phyloP scores from a whole-genome alignment of 2,329 filamentous ascomycete genomes.

The Beauveria caledonica region DNA sequence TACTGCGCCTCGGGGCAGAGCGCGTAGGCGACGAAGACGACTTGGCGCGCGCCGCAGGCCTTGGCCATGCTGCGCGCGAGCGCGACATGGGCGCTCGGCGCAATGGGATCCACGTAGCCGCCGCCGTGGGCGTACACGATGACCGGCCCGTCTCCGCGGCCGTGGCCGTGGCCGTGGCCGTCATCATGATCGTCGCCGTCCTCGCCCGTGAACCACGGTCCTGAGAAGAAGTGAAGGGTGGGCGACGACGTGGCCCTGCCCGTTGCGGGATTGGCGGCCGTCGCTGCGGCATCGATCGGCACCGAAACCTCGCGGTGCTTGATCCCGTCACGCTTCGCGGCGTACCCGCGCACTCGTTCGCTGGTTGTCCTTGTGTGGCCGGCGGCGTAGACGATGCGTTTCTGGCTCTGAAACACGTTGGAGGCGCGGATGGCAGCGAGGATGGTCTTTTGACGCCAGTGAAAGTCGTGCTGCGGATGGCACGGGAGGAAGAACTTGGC shows the following conservation, averaged over 20 bases:
- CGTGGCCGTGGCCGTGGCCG: neutral
- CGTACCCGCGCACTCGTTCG: neutral
- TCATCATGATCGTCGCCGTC: neutral
- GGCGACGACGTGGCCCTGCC: neutral
- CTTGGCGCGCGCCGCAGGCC: constrained; percentile 10
- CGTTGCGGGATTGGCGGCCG: neutral
- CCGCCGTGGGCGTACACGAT: constrained; percentile 19
- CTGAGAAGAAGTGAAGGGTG: constrained; percentile 15
- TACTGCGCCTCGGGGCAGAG: constrained; percentile 17
- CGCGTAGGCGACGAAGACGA: constrained; percentile 18
- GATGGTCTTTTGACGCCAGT: constrained; percentile 11
- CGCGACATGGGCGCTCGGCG: constrained; percentile 13
- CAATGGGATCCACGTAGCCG: constrained; percentile 17
- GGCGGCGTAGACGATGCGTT: neutral
- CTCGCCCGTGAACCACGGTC: neutral
- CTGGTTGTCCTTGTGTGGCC: neutral
- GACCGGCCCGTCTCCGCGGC: neutral
- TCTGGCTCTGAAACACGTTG: neutral
- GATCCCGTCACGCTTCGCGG: neutral
- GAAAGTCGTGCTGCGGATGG: neutral
- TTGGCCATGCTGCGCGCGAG: constrained; percentile 13
- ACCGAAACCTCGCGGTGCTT: constrained; percentile 6
- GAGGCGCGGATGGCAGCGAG: constrained; percentile 1
- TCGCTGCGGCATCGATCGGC: neutral
- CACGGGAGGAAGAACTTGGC: neutral